phyloP scores from a whole-genome alignment of 2,329 filamentous ascomycete species.

The Ophiostoma ulmi region DNA sequence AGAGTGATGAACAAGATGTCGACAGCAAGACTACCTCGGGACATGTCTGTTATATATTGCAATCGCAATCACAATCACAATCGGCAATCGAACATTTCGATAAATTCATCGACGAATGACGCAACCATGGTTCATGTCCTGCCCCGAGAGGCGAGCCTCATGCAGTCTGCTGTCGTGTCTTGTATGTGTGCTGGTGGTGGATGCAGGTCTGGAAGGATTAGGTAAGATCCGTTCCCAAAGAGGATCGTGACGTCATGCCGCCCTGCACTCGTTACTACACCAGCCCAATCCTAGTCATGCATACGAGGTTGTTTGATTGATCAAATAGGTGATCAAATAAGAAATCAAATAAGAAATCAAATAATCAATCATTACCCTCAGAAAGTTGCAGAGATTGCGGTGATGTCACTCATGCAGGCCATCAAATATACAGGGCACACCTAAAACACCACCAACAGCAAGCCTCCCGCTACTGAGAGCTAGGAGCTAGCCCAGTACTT shows the following conservation, averaged over 20 bases:
- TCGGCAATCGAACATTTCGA: not conserved
- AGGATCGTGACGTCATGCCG: not conserved
- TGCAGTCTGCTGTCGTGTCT: not conserved
- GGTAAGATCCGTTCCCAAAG: not conserved
- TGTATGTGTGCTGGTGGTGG: not conserved
- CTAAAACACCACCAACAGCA: not conserved
- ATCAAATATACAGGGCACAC: not conserved
- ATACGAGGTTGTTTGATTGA: not conserved
- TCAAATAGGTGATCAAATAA: not conserved
- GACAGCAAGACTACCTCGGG: too few species aligned
- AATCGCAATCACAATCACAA: not conserved
- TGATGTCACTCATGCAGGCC: constrained; percentile 6
- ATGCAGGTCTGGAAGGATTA: not conserved
- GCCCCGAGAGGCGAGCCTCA: not conserved
- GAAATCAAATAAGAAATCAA: not conserved
- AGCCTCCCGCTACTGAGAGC: not conserved
- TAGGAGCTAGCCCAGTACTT: not conserved
- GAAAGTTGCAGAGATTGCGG: not conserved
- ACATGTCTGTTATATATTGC: not conserved
- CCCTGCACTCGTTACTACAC: too few species aligned
- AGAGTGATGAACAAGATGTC: not conserved
- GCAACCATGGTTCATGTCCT: not conserved
- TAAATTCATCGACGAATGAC: not conserved
- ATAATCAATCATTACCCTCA: not conserved
- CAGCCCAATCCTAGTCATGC: too few species aligned